Base-by-base conservation (phyloP, 2,329 filamentous ascomycete species). In the Microthyrium microscopicum region DNA sequence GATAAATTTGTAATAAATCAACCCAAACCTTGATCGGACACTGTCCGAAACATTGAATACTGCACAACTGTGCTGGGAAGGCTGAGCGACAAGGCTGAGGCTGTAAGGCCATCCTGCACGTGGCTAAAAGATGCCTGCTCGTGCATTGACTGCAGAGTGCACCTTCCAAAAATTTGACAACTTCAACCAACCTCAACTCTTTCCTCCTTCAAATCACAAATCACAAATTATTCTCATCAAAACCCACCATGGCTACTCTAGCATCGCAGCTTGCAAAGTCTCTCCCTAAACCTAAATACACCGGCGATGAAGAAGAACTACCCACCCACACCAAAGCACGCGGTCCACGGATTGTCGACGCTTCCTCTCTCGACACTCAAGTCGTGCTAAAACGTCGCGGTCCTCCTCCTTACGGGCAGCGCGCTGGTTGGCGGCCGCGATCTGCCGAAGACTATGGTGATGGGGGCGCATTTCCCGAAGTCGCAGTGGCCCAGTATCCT, bases 391-490 rank as follows among this genome's bases (percentile, higher is more conserved):
- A 78, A 61, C 71, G 75, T n/a, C 6, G 8, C 6, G 19, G 19
- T n/a, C 11, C 19, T 11, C 35, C n/a, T 7, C 66, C 83, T 1
- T 98, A 95, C 46, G 82, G 82, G 31, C 76, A 84, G 52, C 77
- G 89, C 48, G 79, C 70, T 52, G 81, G 80, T 69, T 98, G 89
- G 89, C 73, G 89, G 43, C 89, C 89, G 20, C 77, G 87, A 48
- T 68, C 68, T 26, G 72, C 79, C 41, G 85, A 94, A 51, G 89
- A 98, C 55, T 98, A 85, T 58, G 85, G 82, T 46, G 85, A 95
- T 63, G 89, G 89, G 42, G 89, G 89, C 46, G 84, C 87, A 33
- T 98, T 94, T 51, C 89, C 89, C 24, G 87, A 95, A 57, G 76
- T 94, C 19, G 76, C 81, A 11, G 74, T 95, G 33, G 89, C 87